Evolutionary conservation across 1,139 yeast species (phyloP).

Genomic region (Candida sp.): DNA sequence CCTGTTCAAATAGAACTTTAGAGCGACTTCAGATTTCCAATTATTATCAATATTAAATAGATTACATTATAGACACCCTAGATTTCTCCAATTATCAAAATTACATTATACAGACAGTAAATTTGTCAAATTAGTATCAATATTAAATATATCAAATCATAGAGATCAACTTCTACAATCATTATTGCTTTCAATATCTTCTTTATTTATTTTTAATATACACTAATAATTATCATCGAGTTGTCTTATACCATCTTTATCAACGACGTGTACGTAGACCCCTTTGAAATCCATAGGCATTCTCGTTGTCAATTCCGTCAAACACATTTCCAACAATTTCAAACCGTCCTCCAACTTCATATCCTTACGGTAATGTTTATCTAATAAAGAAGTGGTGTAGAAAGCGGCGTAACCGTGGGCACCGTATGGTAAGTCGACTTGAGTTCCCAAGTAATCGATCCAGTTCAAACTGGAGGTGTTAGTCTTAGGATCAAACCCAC

Average conservation of each 20-base stretch:
- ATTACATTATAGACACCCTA: no score
- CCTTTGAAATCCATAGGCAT: conserved; percentile 98
- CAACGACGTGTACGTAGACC: conserved; percentile 72
- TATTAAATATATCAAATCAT: no score
- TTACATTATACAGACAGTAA: no score
- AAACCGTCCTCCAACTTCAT: conserved; percentile 80
- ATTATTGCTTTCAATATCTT: no score
- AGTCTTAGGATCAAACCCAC: conserved; percentile 72
- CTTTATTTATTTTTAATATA: background rate
- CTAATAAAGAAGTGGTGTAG: conserved; percentile 85
- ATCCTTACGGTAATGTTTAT: conserved; percentile 82
- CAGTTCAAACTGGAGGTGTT: conserved; percentile 71
- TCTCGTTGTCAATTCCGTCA: conserved; percentile 76
- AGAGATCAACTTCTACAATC: no score
- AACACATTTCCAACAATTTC: conserved; percentile 66
- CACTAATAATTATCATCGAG: conserved; percentile 26
- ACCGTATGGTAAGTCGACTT: conserved; percentile 88
- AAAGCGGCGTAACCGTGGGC: conserved; percentile 86
- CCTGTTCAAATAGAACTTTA: no score
- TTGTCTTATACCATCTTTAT: conserved; percentile 64
- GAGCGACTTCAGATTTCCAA: no score
- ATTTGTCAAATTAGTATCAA: no score
- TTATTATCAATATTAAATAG: no score
- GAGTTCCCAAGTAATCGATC: conserved; percentile 94
- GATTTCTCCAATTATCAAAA: no score